Evolutionary conservation across 148 eudicot species (phyloP).

Genomic region (Amaranthus hypochondriacus): DNA sequence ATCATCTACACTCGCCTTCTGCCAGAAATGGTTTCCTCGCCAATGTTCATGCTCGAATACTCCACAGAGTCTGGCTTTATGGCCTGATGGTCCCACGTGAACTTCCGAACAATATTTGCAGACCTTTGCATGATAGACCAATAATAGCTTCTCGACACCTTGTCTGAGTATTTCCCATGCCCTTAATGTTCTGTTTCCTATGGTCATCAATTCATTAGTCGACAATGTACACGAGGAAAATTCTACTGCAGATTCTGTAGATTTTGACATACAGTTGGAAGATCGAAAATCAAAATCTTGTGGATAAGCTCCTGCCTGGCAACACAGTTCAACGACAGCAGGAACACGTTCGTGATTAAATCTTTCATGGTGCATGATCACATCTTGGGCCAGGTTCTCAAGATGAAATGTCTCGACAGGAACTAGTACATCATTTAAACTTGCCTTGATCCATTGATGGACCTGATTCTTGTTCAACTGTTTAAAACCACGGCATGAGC

Average conservation of each 20-base stretch:
- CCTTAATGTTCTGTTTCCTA: conserved; percentile 48
- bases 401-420: conserved; percentile 80
- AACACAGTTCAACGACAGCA: conserved; percentile 78
- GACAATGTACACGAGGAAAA: conserved; percentile 27
- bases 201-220: conserved; percentile 29
- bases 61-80: conserved; percentile 85
- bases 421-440: conserved; percentile 52
- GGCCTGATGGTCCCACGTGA: conserved; percentile 96
- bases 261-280: conserved; percentile 7
- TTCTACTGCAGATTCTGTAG: conserved; percentile 7
- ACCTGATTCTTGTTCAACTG: conserved; percentile 43
- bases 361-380: conserved; percentile 64
- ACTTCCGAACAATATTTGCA: conserved; percentile 82
- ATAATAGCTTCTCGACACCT: conserved; percentile 61
- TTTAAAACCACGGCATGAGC: conserved; percentile 58
- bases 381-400: conserved; percentile 50
- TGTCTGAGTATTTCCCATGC: conserved; percentile 74
- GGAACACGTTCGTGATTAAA: conserved; percentile 79
- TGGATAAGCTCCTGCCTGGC: conserved; percentile 74
- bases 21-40: conserved; percentile 77
- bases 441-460: conserved; percentile 64
- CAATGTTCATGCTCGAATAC: conserved; percentile 73
- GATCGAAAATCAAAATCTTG: conserved; percentile 25
- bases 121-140: conserved; percentile 65
- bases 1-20: conserved; percentile 75